These are phyloP conservation scores for Pseudohalonectria lignicola DNA, from an alignment of 2,329 filamentous ascomycete species.

Conservation along the genomic window DNA sequence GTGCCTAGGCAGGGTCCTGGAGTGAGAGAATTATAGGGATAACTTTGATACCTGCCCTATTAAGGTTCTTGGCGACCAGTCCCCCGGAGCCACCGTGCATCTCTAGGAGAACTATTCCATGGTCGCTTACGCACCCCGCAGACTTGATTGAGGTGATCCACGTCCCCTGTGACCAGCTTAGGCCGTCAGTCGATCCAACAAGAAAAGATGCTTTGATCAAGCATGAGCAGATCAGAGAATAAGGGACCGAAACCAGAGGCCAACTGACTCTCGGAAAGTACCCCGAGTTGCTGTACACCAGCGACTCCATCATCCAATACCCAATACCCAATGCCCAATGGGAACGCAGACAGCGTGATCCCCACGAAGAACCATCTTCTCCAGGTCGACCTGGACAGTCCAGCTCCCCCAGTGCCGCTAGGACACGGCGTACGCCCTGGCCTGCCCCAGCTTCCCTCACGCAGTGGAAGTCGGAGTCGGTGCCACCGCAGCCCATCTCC, in stretches of 20 bases:
- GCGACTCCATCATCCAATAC: constrained; percentile 41
- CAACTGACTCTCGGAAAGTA: constrained; percentile 28
- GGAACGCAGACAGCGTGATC: constrained; percentile 44
- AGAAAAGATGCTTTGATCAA: background rate
- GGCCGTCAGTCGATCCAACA: background rate
- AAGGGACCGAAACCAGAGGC: background rate
- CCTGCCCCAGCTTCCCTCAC: constrained; percentile 34
- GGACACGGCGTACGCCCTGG: constrained; percentile 32
- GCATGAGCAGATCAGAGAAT: background rate
- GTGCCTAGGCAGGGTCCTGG: too few species aligned
- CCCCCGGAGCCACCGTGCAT: background rate
- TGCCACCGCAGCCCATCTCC: constrained; percentile 32
- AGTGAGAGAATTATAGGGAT: background rate
- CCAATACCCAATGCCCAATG: constrained; percentile 48
- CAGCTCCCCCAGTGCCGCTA: constrained; percentile 37
- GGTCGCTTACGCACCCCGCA: constrained; percentile 35
- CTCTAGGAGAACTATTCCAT: constrained; percentile 39
- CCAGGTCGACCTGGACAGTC: constrained; percentile 35
- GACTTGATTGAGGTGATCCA: constrained; percentile 32
- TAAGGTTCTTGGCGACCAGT: background rate
- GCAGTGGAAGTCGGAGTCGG: constrained; percentile 43
- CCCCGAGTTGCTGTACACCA: constrained; percentile 34
- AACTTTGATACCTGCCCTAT: background rate
- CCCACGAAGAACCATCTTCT: constrained; percentile 34
- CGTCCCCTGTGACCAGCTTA: constrained; percentile 19